Conservation (phyloP, 495 filamentous ascomycete species). For the Entonaema liquescens region DNA sequence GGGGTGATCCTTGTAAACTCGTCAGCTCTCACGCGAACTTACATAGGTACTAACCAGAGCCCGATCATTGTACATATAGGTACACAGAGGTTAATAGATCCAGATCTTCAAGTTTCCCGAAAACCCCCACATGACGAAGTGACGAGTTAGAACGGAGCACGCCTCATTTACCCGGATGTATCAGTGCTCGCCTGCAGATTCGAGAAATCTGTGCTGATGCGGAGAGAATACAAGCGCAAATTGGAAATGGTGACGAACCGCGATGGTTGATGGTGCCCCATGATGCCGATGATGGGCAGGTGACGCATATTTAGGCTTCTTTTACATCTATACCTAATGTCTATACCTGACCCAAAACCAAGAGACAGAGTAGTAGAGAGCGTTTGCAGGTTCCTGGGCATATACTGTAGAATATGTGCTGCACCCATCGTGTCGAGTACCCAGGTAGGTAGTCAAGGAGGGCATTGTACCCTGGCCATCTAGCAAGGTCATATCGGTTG, state of each 20-base stretch:
- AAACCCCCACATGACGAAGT: slow-evolving; percentile 5
- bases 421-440: not conserved
- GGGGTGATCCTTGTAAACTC: slow-evolving; percentile 17
- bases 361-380: not conserved
- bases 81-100: not conserved
- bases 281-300: slow-evolving; percentile 3
- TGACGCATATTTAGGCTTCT: slow-evolving; percentile 9
- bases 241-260: not conserved
- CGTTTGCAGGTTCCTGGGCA: not conserved
- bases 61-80: slow-evolving; percentile 4
- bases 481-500: not conserved
- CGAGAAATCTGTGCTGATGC: not conserved
- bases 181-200: slow-evolving; percentile 5
- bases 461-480: slow-evolving; percentile 10
- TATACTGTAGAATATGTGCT: not conserved
- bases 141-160: not conserved
- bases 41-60: not conserved
- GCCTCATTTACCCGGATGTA: slow-evolving; percentile 10
- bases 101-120: slow-evolving; percentile 5
- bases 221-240: not conserved
- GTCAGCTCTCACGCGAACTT: slow-evolving; percentile 4
- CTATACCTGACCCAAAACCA: not conserved
- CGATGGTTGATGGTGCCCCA: slow-evolving; percentile 1
- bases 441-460: not conserved
- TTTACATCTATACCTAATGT: slow-evolving; percentile 2